phyloP scores from a whole-genome alignment of 2,329 filamentous ascomycete genomes.

The Venturiaceae sp. region DNA sequence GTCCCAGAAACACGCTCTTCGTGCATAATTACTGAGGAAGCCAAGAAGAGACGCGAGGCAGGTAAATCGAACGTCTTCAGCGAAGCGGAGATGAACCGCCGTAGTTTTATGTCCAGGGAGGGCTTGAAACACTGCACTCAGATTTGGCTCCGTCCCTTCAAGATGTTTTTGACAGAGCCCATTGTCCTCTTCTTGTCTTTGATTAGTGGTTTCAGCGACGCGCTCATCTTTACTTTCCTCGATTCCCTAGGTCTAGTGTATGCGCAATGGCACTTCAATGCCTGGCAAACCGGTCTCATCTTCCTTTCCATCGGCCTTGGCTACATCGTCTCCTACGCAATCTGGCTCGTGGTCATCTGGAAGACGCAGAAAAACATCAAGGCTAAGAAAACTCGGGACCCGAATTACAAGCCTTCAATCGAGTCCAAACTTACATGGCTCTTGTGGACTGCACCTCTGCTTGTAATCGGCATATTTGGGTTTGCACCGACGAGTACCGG shows the following conservation, averaged over 20 bases:
- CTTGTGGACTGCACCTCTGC: slow-evolving; percentile 49
- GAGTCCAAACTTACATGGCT: slow-evolving; percentile 59
- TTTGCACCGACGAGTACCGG: slow-evolving; percentile 61
- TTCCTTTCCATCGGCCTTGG: slow-evolving; percentile 48
- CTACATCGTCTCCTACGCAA: slow-evolving; percentile 52
- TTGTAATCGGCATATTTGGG: slow-evolving; percentile 59
- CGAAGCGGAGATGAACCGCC: too few species aligned
- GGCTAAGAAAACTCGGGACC: slow-evolving; percentile 23
- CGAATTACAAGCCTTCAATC: slow-evolving; percentile 44
- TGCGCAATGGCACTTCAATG: slow-evolving; percentile 53
- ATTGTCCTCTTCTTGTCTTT: slow-evolving; percentile 63
- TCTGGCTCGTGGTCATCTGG: slow-evolving; percentile 50
- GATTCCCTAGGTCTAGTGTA: slow-evolving; percentile 61
- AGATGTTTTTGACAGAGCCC: slow-evolving; percentile 64
- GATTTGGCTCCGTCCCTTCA: slow-evolving; percentile 56
- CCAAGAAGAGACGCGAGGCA: slow-evolving; percentile 58
- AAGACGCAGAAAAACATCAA: slow-evolving; percentile 37
- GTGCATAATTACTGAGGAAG: slow-evolving; percentile 66
- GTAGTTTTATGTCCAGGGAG: slow-evolving; percentile 32
- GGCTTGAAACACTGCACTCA: too few species aligned
- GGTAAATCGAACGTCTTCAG: slow-evolving; percentile 58
- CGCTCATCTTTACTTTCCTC: slow-evolving; percentile 68
- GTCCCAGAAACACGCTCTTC: slow-evolving; percentile 70
- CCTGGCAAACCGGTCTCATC: slow-evolving; percentile 46
- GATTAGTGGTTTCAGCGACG: slow-evolving; percentile 63